Percentiles rank a stretch among this genome's conserved stretches.
These are phyloP conservation scores for Eragrostis curvula DNA, from an alignment of 176 grass and related monocot genomes.

Conservation along the genomic window DNA sequence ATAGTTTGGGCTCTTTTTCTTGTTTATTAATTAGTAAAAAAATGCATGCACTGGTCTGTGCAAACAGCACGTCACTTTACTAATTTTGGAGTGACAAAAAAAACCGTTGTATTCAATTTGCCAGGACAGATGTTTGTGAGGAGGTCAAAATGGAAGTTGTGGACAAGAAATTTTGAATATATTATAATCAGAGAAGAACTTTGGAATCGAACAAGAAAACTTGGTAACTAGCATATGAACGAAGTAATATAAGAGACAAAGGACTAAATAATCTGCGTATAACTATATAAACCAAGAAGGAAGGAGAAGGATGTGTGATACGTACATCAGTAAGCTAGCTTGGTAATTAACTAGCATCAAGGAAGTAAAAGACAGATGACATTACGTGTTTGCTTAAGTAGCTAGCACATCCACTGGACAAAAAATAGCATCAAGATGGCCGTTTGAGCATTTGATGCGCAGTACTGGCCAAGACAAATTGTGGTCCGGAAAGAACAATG, in stretches of 20 bases:
- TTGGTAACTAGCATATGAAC: no score
- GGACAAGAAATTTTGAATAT: no score
- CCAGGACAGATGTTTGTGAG: no score
- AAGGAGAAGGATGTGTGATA: background rate
- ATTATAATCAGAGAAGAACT: no score
- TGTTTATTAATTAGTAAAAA: background rate
- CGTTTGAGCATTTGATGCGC: conserved; percentile 47
- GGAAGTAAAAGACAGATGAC: background rate
- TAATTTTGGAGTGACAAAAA: background rate
- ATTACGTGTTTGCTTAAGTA: conserved; percentile 25
- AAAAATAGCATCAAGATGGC: conserved; percentile 11
- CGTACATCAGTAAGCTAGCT: background rate
- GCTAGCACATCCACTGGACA: background rate
- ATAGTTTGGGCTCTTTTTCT: background rate
- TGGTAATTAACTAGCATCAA: background rate
- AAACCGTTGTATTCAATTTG: no score
- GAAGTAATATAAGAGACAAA: no score
- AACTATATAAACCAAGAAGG: no score
- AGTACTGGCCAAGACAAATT: conserved; percentile 15
- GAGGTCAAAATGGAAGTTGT: no score
- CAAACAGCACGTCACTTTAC: background rate
- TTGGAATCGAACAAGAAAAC: no score
- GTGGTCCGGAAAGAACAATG: conserved; percentile 44
- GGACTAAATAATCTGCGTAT: no score
- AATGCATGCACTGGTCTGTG: no score